phyloP scores from a whole-genome alignment of 2,329 filamentous ascomycete species.

The Aspergillus novoparasiticus region DNA sequence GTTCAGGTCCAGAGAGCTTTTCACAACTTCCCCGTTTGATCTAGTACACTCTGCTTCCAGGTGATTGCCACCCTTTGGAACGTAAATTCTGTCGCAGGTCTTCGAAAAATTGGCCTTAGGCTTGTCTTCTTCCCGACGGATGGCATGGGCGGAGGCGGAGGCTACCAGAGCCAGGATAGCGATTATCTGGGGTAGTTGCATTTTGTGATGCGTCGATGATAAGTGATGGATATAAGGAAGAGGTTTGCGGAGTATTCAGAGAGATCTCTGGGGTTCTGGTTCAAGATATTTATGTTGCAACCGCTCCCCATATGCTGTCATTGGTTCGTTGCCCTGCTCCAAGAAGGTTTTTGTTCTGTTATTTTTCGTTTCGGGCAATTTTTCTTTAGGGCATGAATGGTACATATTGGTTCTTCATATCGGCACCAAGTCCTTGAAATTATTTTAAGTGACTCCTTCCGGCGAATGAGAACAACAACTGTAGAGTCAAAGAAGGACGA shows the following conservation, averaged over 20 bases:
- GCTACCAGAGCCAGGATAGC: not conserved
- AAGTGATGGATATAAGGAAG: not conserved
- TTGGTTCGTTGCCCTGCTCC: not conserved
- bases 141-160: not conserved
- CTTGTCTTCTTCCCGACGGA: not conserved
- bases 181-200: not conserved
- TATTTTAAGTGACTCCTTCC: not conserved
- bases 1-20: not conserved
- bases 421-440: not conserved
- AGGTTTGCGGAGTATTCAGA: not conserved
- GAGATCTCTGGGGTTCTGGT: not conserved
- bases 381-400: not conserved
- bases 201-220: not conserved
- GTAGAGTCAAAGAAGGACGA: not conserved
- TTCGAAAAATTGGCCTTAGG: not conserved
- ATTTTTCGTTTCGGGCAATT: not conserved
- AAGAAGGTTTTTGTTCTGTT: not conserved
- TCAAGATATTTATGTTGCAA: not conserved
- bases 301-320: too few species aligned
- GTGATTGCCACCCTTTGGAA: not conserved
- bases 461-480: not conserved
- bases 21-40: not conserved
- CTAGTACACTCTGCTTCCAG: not conserved
- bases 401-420: not conserved
- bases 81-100: not conserved